These are phyloP conservation scores for Coemansia sp. DNA, from an alignment of 192 early-diverging fungal genomes.

Conservation along the genomic window DNA sequence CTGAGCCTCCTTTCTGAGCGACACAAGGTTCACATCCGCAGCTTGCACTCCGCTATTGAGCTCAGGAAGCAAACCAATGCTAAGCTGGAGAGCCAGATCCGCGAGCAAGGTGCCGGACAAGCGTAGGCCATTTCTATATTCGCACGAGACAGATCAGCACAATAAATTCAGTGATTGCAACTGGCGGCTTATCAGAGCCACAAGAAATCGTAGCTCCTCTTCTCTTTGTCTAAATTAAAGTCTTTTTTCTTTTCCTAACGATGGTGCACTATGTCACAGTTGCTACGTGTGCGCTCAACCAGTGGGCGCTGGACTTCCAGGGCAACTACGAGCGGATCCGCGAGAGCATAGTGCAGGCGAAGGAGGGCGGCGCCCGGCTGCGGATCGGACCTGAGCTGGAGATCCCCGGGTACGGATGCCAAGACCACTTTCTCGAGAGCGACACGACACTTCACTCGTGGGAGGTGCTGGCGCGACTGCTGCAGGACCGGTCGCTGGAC, in stretches of 20 bases:
- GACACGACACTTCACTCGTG: slow-evolving; percentile 96
- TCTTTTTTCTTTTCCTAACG: not conserved
- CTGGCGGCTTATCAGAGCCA: slow-evolving; percentile 1
- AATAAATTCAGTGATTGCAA: too few relatives aligned
- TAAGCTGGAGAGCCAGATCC: not conserved
- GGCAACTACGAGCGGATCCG: slow-evolving; percentile 91
- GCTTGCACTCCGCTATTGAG: not conserved
- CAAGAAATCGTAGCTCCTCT: too few relatives aligned
- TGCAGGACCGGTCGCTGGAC: slow-evolving; percentile 64
- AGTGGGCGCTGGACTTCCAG: slow-evolving; percentile 97
- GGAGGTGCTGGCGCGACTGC: slow-evolving; percentile 82
- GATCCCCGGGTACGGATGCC: slow-evolving; percentile 97
- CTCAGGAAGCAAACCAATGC: not conserved
- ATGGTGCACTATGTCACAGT: slow-evolving; percentile 68
- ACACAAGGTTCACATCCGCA: not conserved
- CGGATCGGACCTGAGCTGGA: slow-evolving; percentile 97
- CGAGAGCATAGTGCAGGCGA: slow-evolving; percentile 83
- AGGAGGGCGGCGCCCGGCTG: slow-evolving; percentile 75
- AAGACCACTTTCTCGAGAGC: slow-evolving; percentile 96
- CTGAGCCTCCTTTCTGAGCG: not conserved
- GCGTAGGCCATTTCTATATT: not conserved
- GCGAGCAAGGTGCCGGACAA: not conserved
- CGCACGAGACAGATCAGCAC: too few relatives aligned
- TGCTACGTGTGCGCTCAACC: slow-evolving; percentile 83
- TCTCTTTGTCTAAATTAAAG: not conserved